Base-by-base conservation (phyloP, 164 flowering plant genomes). In the Chimonanthus salicifolius region DNA sequence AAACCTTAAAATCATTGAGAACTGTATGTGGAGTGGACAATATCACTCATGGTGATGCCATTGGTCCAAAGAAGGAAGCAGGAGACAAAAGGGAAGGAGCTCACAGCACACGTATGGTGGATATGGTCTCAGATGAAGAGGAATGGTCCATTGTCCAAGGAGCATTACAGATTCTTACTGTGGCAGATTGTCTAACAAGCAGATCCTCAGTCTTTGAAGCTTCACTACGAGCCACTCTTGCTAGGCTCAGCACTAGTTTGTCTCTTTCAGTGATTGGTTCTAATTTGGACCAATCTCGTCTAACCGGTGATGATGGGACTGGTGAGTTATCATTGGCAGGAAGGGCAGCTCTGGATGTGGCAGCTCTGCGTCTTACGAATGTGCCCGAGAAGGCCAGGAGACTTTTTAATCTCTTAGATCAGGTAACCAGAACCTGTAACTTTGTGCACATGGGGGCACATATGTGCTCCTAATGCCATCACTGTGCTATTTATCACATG, bases 61-160 rank as follows among this genome's bases (percentile, higher is more conserved):
- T 74, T 74, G 83, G 90, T 72, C 58, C 82, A 65, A 94, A 84
- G 84, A 91, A 83, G 81, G 99, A 92, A 48, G 71, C 71, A n/a
- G 89, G 95, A 54, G 99, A 93, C 16, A 91, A 79, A 81, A 90
- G 85, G 78, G 98, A 88, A 50, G 88, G 87, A 74, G 64, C 75
- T 64, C 87, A 86, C 70, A 77, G 70, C 75, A 62, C 87, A 58
- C 91, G 88, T 47, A 92, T 82, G 83, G 80, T 70, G 58, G 98
- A 94, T 71, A 77, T 80, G 70, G 76, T 81, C 7, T 92, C 98
- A 18, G 96, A 87, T 83, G 99, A 96, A 84, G 98, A 96, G 81
- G 99, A 96, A 77, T 96, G 99, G 99, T 89, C 99, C 68, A 90
- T 94, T 80, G 99, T 96, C 62, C 99, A 96, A 83, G 97, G 98